Evolutionary conservation across 129 eudicot species (phyloP).

Genomic region (Flaveria bidentis): DNA sequence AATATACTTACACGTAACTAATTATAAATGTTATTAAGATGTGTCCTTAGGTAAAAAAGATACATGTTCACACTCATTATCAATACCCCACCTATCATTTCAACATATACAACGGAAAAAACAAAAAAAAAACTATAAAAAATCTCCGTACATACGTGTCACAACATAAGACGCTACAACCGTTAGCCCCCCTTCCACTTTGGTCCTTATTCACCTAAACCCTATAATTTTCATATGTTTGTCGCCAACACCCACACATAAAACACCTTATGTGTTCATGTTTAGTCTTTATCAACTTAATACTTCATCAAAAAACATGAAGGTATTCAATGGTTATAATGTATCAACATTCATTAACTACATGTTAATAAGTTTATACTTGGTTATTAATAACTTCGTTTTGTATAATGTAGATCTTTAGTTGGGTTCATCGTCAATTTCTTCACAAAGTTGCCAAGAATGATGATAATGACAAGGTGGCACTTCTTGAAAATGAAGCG

Average conservation of each 20-base stretch:
- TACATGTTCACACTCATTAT: too few relatives aligned
- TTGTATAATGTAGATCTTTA: conserved; percentile 49
- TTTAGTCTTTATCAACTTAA: background rate
- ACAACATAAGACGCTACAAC: background rate
- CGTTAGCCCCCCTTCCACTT: conserved; percentile 32
- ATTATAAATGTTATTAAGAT: too few relatives aligned
- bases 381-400: background rate
- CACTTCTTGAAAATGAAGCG: conserved; percentile 34
- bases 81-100: too few relatives aligned
- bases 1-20: too few relatives aligned
- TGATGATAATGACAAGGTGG: conserved; percentile 28
- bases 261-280: conserved; percentile 1
- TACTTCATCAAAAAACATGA: conserved; percentile 22
- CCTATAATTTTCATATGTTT: conserved; percentile 20
- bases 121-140: background rate
- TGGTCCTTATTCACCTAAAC: conserved; percentile 32
- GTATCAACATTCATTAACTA: background rate
- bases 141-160: conserved; percentile 9
- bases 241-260: conserved; percentile 13
- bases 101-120: background rate
- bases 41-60: too few relatives aligned
- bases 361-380: background rate
- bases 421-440: conserved; percentile 65
- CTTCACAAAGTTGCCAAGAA: conserved; percentile 38
- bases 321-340: conserved; percentile 28